phyloP scores from a whole-genome alignment of 2,329 filamentous ascomycete species.

The Penicillium thymicola region DNA sequence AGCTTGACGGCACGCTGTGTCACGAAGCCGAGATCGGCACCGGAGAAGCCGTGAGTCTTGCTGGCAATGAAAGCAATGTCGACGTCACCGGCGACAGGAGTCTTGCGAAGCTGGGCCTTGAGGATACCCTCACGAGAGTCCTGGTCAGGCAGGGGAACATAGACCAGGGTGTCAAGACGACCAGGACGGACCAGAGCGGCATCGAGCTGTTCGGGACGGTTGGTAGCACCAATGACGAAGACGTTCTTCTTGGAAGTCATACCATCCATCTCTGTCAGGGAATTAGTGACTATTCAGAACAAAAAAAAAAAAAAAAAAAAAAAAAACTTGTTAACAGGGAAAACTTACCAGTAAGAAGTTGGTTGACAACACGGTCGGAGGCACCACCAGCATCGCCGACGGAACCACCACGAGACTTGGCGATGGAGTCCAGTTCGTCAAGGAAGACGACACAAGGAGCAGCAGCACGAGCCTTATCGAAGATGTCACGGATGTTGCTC shows the following conservation, averaged over 20 bases:
- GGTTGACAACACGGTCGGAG: constrained; percentile 99
- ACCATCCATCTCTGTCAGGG: constrained; percentile 81
- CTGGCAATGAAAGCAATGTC: constrained; percentile 88
- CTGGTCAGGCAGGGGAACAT: constrained; percentile 94
- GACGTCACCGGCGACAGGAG: constrained; percentile 81
- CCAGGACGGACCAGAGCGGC: constrained; percentile 96
- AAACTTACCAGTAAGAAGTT: constrained; percentile 86
- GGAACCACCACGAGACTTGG: constrained; percentile 97
- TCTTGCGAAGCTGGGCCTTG: constrained; percentile 96
- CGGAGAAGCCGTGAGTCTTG: constrained; percentile 98
- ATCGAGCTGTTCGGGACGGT: constrained; percentile 97
- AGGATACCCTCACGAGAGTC: constrained; percentile 84
- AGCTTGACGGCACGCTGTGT: constrained; percentile 99
- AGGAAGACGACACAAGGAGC: constrained; percentile 98
- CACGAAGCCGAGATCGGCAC: constrained; percentile 98
- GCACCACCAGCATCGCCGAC: constrained; percentile 95
- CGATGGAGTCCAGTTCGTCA: constrained; percentile 97
- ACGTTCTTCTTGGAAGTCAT: constrained; percentile 99
- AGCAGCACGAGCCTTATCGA: constrained; percentile 97
- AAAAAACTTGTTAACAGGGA: neutral
- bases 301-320: neutral
- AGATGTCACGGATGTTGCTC: constrained; percentile 99
- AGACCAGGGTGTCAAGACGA: constrained; percentile 97
- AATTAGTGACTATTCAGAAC: constrained; percentile 42
- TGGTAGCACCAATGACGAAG: constrained; percentile 98